Base-by-base conservation (phyloP, 164 flowering plant species). In the Nelumbo lutea region DNA sequence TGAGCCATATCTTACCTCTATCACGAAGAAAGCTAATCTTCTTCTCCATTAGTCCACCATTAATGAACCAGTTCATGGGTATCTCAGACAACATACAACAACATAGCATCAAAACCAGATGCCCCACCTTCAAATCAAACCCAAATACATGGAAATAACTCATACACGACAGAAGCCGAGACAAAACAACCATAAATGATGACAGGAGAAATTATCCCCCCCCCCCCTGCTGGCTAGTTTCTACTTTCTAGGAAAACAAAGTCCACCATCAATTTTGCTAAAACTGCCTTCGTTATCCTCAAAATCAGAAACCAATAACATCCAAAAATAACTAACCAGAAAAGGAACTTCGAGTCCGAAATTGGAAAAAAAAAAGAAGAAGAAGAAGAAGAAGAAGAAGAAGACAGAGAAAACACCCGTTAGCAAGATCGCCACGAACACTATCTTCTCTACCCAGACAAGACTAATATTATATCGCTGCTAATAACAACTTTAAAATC, bases 61-160 rank as follows among this genome's bases (percentile, higher is more conserved):
- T 73, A 82, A 74, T 65, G 72, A 84, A 79, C 87, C 90, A 84
- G 77, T 75, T 87, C 88, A 87, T 81, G 66, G 88, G 81, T 71
- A 87, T 79, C 72, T 80, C 74, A 57, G 84, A 81, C 8, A 84
- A 60, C 61, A 83, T 56, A 86, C 86, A 85, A 76, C 86, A 80
- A 65, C 90, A 85, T 77, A 87, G 76, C 86, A 78, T 75, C 81
- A 83, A 82, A 67, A 86, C 50, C 13, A 88, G 79, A 73, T 82
- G 82, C 66, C 87, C 90, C 75, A 81, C 79, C 78, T 88, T 85
- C 51, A 87, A 70, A 57, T 82, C 85, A 81, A 87, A 83, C 62
- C 84, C 86, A 74, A 84, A 67, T 9, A 84, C 82, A 81, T 79
- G 82, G 59, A 82, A 68, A 70, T 77, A 79, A 77, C 81, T 80